Base-by-base conservation (phyloP, 129 eudicot genomes). In the Escallonia herrerae region DNA sequence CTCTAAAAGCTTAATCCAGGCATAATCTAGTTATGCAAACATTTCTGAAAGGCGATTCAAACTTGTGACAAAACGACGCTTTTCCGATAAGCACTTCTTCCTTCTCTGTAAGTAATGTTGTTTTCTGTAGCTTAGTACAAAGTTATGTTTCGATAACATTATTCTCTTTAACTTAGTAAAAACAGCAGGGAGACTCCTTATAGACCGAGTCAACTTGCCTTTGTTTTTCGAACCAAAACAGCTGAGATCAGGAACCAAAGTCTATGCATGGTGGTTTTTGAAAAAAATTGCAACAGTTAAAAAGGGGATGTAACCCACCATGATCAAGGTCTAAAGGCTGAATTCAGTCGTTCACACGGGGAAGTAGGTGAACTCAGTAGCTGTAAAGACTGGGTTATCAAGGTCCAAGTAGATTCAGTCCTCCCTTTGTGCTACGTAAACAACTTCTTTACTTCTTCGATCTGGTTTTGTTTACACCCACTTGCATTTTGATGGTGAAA, bases 321-420 rank as follows among this genome's bases (percentile, higher is more conserved):
- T 5, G 49, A 45, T 8, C 13, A 5, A 62, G 66, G 51, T 42
- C 8, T 7, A 40, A 49, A 40, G 12, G 40, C 11, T 54, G 42
- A 33, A 33, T 39, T 22, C 33, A 22, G 33, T 22, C 33, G 33
- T 53, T 60, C 75, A 61, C 59, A 69, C 60, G 56, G 56, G 2
- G 61, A 33, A 57, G 75, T 51, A 70, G 75, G 67, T 70, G 61
- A 62, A 22, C 15, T 61, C 33, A 50, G 43, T n/a, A 52, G 68
- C 62, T 70, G 68, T 67, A 15, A 61, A 15, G 45, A 51, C 59
- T 49, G 40, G 60, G 42, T 60, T 70, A 50, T 51, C 41, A 12
- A 3, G n/a, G 55, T 50, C 60, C n/a, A 41, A 8, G 44, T 8
- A 10, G 14, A 43, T 6, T 4, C 15, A 7, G 14, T 49, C 5